A percentile compares a stretch with the other conserved stretches of the same genome.
These are phyloP conservation scores for Carallia brachiata DNA, from an alignment of 345 rosid genomes.

Conservation along the genomic window DNA sequence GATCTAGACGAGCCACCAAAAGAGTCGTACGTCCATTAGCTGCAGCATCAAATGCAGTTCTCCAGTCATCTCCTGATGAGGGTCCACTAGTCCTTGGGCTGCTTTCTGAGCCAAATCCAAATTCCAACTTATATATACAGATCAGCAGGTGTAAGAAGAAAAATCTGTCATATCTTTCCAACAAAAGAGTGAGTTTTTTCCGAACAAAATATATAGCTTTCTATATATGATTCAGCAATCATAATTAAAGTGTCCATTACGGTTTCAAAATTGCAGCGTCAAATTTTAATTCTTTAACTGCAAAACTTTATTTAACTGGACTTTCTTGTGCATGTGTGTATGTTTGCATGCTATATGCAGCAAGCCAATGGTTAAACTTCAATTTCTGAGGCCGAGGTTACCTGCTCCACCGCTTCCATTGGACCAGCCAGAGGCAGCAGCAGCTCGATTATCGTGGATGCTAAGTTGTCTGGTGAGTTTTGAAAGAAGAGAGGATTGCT, in stretches of 20 bases:
- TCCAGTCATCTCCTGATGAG: conserved; percentile 84
- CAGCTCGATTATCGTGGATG: conserved; percentile 88
- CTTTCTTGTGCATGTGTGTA: not conserved
- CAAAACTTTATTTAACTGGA: not conserved
- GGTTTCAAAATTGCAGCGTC: too few relatives aligned
- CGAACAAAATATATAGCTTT: too few relatives aligned
- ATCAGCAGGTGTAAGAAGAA: too few relatives aligned
- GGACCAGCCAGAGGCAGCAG: conserved; percentile 78
- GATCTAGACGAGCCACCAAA: conserved; percentile 33
- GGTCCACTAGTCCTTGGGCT: conserved; percentile 68
- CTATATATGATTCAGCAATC: too few relatives aligned
- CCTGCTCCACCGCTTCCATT: conserved; percentile 49
- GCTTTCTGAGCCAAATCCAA: conserved; percentile 50
- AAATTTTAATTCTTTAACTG: too few relatives aligned
- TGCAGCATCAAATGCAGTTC: conserved; percentile 88
- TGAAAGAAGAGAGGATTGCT: conserved; percentile 81
- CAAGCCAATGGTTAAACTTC: not conserved
- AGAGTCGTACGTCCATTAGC: conserved; percentile 54
- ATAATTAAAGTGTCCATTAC: too few relatives aligned
- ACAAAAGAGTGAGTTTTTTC: too few relatives aligned
- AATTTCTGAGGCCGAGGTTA: conserved; percentile 14
- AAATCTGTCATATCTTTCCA: too few relatives aligned
- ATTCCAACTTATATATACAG: not conserved
- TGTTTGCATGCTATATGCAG: not conserved
- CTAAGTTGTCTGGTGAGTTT: conserved; percentile 81